phyloP scores from a whole-genome alignment of 164 flowering plant genomes.

The Brasenia schreberi region DNA sequence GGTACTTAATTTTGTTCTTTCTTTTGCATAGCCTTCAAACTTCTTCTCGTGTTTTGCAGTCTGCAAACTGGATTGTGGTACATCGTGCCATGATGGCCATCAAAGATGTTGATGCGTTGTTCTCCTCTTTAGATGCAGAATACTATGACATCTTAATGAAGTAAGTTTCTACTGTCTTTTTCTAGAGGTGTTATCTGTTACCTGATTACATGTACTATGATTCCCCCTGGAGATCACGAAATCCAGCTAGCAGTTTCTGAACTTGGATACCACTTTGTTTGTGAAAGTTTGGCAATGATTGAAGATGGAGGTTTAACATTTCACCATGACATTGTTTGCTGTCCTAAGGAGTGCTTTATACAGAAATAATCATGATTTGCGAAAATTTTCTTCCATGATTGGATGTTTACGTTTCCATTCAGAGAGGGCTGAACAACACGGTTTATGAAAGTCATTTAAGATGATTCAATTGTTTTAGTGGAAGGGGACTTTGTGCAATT shows the following conservation, averaged over 20 bases:
- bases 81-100: conserved; percentile 93
- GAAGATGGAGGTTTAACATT: too few species aligned
- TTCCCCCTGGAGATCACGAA: not conserved
- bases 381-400: too few species aligned
- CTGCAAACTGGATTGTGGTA: conserved; percentile 95
- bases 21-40: not conserved
- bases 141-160: conserved; percentile 95
- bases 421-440: too few species aligned
- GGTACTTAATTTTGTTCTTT: not conserved
- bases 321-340: too few species aligned
- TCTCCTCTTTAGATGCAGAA: conserved; percentile 78
- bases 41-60: conserved; percentile 25
- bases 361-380: too few species aligned
- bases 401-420: too few species aligned
- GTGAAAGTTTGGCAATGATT: too few species aligned
- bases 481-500: too few species aligned
- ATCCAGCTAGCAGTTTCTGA: not conserved
- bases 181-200: not conserved
- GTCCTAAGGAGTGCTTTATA: too few species aligned
- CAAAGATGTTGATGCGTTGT: conserved; percentile 76
- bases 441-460: too few species aligned
- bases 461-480: too few species aligned
- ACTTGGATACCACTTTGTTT: too few species aligned
- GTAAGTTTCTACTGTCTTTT: conserved; percentile 24
- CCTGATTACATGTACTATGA: not conserved